Base-by-base conservation (phyloP, 371 early-diverging fungal genomes). In the Coemansia sp. region DNA sequence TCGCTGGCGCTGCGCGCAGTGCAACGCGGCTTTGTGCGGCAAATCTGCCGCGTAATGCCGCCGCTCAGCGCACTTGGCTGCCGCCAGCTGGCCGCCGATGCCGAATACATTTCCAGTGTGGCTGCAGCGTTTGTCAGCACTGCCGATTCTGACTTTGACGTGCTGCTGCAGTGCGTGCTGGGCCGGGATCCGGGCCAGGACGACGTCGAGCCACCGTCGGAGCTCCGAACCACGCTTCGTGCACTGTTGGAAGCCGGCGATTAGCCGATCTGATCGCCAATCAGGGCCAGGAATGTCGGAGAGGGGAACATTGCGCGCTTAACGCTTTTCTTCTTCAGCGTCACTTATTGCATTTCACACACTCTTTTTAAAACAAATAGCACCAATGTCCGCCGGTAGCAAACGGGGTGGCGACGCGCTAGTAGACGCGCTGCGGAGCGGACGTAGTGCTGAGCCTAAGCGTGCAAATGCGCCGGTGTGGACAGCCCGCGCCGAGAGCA, bases 81-180 rank as follows among this genome's bases (percentile, higher is more conserved):
- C 38, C 63, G 50, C 42, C 78, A 78, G 61, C 54, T 77, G 26
- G 45, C 48, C 8, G 69, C 78, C 3, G 77, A 77, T 33, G 62
- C 63, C 2, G 71, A 78, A 34, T 77, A 77, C 36, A 64, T 77
- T 31, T 43, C 61, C 14, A 70, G 71, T 43, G 72, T 77, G 5
- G 70, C 67, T 1, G 35, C 56, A 5, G 63, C 78, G 20, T 71
- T 77, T 55, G 58, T 57, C 4, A 40, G 50, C 4, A 10, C 55
- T 8, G 12, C 58, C 1, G 51, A 50, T 7, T 40, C 45, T 10
- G 66, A 67, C 36, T 72, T 75, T 62, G 67, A 47, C 9, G 51
- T 9, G n/a, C 45, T 64, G 43, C 53, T 11, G 10, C 35, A 8
- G 1, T 38, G 51, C 8, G 16, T 47, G 35, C 14, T 51, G 34